A percentile compares a stretch with the other conserved stretches of the same genome.
Evolutionary conservation across 148 eudicot genomes (phyloP).

Genomic region (Nepenthes gracilis): DNA sequence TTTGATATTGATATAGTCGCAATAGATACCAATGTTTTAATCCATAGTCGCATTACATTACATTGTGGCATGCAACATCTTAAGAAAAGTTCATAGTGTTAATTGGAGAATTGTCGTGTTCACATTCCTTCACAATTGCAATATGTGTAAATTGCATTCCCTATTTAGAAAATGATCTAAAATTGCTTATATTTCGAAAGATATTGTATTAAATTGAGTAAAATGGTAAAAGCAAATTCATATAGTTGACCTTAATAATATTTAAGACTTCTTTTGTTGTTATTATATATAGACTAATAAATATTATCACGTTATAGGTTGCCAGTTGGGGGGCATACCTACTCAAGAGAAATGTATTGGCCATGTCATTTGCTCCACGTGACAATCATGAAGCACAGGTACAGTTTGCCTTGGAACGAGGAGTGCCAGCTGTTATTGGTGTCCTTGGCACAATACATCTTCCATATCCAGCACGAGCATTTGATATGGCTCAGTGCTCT

Average conservation of each 20-base stretch:
- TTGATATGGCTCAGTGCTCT: slow-evolving; percentile 85
- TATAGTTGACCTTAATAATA: background rate
- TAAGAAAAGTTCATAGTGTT: too few relatives aligned
- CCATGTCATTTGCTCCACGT: slow-evolving; percentile 81
- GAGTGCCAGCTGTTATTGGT: slow-evolving; percentile 82
- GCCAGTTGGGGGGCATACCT: slow-evolving; percentile 88
- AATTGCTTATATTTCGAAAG: too few relatives aligned
- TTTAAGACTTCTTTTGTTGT: background rate
- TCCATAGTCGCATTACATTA: too few relatives aligned
- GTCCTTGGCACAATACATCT: slow-evolving; percentile 65
- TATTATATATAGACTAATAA: background rate
- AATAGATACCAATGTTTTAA: too few relatives aligned
- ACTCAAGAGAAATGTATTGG: slow-evolving; percentile 50
- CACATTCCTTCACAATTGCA: too few relatives aligned
- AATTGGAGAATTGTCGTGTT: too few relatives aligned
- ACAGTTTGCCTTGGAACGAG: slow-evolving; percentile 78
- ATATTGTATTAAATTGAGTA: too few relatives aligned
- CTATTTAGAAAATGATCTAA: too few relatives aligned
- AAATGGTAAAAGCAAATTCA: too few relatives aligned
- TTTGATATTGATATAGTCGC: too few relatives aligned
- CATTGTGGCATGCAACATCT: too few relatives aligned
- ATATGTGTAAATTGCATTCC: too few relatives aligned
- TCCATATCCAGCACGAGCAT: slow-evolving; percentile 69
- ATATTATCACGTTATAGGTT: slow-evolving; percentile 26
- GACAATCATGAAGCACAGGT: slow-evolving; percentile 85